Base-by-base conservation (phyloP, 345 rosid species). In the Cardamine occulta region DNA sequence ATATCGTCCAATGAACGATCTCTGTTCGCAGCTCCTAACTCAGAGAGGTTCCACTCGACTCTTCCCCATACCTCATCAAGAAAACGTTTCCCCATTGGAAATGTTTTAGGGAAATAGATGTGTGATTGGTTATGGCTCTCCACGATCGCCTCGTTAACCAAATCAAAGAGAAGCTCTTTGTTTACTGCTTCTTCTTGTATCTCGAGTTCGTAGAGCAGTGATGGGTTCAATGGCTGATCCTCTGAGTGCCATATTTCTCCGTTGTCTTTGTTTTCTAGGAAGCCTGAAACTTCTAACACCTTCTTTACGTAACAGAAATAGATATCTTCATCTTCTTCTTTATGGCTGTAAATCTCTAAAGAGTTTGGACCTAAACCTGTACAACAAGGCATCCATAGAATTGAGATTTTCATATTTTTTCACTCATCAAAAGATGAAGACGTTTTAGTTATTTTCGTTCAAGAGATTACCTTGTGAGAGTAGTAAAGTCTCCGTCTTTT, bases 41-140 rank as follows among this genome's bases (percentile, higher is more conserved):
- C 68, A 6, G 35, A 51, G 21, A 79, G 59, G 51, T 77, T 80
- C 80, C 75, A 18, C 70, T 83, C 73, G 7, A 95, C 82, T 78
- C 85, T 85, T 49, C 73, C 60, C 97, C 97, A 92, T 0, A 90
- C 93, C 74, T 89, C 86, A 62, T 84, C 80, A n/a, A 89, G 66
- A 63, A 86, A 72, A 45, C 67, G 84, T 69, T 76, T 68, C 13
- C 88, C 88, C 29, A 67, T 84, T 0, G 88, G 88, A 66, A 83
- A 84, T 54, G 79, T 63, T 72, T 54, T 75, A 2, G 97, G 93
- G 76, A 90, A 95, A 78, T 87, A 84, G 21, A 87, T 66, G 57
- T 78, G 45, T 49, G 86, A 78, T 57, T 44, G 76, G 55, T 80
- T 84, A 6, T 45, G 78, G n/a, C 87, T 84, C 32, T 87, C 89